Conservation (phyloP, 805 yeast genomes). For the Cyberlindnera bimundalis region DNA sequence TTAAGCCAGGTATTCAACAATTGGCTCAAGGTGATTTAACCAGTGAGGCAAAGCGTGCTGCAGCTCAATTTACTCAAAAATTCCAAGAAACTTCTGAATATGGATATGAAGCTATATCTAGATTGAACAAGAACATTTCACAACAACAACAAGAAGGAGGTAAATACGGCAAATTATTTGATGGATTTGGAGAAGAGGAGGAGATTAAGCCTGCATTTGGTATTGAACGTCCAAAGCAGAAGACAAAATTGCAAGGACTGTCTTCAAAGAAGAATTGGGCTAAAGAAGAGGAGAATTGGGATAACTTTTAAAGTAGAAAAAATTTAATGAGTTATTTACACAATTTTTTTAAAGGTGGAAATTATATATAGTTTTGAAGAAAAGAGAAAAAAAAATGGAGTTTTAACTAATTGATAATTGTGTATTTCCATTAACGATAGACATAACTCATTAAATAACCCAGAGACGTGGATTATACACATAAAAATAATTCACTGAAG, state of each 20-base stretch:
- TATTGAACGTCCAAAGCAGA: constrained; percentile 50
- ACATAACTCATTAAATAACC: too few species aligned
- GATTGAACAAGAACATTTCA: constrained; percentile 35
- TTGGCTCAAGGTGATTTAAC: constrained; percentile 77
- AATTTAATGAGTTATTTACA: neutral
- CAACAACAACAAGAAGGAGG: constrained; percentile 33
- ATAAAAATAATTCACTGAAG: neutral
- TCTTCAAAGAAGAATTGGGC: constrained; percentile 37
- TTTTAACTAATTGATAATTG: too few species aligned
- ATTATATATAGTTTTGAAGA: too few species aligned
- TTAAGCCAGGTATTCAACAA: constrained; percentile 86
- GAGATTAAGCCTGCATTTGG: constrained; percentile 66
- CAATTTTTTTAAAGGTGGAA: neutral
- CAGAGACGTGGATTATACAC: too few species aligned
- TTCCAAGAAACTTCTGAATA: constrained; percentile 83
- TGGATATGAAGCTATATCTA: constrained; percentile 61
- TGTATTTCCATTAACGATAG: too few species aligned
- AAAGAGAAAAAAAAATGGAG: too few species aligned
- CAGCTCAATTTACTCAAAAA: constrained; percentile 93
- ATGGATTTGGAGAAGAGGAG: constrained; percentile 44
- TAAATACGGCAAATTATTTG: constrained; percentile 53
- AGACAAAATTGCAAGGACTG: constrained; percentile 53
- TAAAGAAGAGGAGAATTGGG: constrained; percentile 63
- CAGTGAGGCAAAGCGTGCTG: constrained; percentile 83
- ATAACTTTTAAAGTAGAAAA: constrained; percentile 45